Evolutionary conservation across 352 stramenopile species (phyloP).

Genomic region (Thraustochytrium striatum): DNA sequence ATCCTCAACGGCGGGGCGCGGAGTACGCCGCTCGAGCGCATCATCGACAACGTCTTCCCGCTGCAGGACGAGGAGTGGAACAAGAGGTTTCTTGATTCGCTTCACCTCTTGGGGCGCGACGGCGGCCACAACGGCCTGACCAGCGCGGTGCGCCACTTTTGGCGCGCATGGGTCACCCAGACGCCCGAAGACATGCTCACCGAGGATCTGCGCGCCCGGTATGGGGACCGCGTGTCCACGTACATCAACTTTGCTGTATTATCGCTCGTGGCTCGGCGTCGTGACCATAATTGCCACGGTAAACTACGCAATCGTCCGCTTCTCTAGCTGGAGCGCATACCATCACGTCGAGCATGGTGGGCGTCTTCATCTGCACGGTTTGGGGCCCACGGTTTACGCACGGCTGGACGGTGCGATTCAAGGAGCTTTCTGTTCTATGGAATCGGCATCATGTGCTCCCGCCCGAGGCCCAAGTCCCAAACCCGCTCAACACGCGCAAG

Average conservation of each 20-base stretch:
- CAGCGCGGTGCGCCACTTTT: conserved; percentile 2
- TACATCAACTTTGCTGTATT: conserved; percentile 16
- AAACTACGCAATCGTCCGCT: conserved; percentile 14
- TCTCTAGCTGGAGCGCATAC: conserved; percentile 7
- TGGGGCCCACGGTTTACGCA: conserved; percentile 13
- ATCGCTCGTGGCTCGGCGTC: background rate
- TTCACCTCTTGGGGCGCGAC: background rate
- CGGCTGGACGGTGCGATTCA: background rate
- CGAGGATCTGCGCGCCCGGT: background rate
- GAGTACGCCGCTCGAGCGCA: background rate
- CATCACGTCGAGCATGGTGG: background rate
- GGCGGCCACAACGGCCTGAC: background rate
- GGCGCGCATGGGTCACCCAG: conserved; percentile 4
- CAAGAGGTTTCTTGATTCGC: background rate
- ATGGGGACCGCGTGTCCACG: background rate
- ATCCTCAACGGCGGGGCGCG: background rate
- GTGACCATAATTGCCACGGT: background rate
- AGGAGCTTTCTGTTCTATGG: background rate
- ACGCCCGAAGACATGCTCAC: background rate
- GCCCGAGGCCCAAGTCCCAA: background rate
- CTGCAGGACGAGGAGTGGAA: conserved; percentile 39
- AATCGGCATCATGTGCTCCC: background rate
- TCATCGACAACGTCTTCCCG: conserved; percentile 25
- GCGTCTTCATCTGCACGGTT: conserved; percentile 2
- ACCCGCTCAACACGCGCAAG: background rate